Base-by-base conservation (phyloP, 257 asterid species). In the Solanum megistacrolobum region DNA sequence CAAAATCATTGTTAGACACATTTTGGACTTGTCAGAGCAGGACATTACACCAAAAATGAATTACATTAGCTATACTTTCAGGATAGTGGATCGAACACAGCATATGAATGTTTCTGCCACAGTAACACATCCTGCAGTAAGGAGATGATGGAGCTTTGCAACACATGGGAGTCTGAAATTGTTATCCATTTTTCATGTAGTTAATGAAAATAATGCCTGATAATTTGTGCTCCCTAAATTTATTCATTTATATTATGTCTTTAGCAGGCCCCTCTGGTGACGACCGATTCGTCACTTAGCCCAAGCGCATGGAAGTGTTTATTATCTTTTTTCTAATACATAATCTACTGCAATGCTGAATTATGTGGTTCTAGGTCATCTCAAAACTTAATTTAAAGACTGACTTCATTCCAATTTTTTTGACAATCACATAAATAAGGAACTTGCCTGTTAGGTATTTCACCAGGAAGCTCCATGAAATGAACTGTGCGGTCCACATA, bases 401-500 rank as follows among this genome's bases (percentile, higher is more conserved):
- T 27, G 20, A n/a, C 72, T 55, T 87, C 11, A 69, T 20, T 81
- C n/a, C 4, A 12, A 75, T 36, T 43, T 18, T 27, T 84, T 78
- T 62, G 83, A 83, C 72, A 55, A 27, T 58, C 62, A 25, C 66
- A 38, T 25, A 79, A 43, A 79, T 35, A 52, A 41, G 46, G 85
- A 38, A 88, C 91, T 66, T 72, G 87, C 99, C 99, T 97, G 93
- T 95, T 97, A 32, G 95, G 95, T 75, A 97, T 93, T 89, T 97
- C 99, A 89, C 99, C 99, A 87, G 99, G 99, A 88, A 97, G 98
- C 88, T 95, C 99, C 99, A 96, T 97, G 91, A 97, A 97, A 93
- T 94, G 99, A 91, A 97, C 96, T 69, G 98, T 93, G 79, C 99
- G 99, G 52, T 94, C 99, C 87, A 93, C 94, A 62, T 97, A 97